Percentiles rank a stretch among this genome's conserved stretches.
Conservation (phyloP, 495 filamentous ascomycete genomes). For the Lophiostoma macrostomum region DNA sequence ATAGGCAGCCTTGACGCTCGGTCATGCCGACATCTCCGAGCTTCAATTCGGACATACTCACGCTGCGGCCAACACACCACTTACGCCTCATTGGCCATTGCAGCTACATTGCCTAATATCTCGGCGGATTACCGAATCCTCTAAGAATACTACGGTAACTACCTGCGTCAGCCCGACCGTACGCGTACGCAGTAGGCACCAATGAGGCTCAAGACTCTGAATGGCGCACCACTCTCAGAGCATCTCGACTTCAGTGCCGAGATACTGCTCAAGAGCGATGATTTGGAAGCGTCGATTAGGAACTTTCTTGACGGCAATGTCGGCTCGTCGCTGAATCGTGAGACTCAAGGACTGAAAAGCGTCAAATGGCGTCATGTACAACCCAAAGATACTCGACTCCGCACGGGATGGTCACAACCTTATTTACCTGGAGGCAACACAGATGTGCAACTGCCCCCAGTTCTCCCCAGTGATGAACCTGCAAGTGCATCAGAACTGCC, state of each 20-base stretch:
- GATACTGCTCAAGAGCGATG: neutral
- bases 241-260: constrained; percentile 14
- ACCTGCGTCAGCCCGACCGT: too few relatives aligned
- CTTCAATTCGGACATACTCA: too few relatives aligned
- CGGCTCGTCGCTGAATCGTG: neutral
- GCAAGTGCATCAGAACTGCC: neutral
- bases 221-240: constrained; percentile 17
- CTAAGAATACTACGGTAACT: too few relatives aligned
- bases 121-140: too few relatives aligned
- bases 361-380: constrained; percentile 23
- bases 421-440: constrained; percentile 9
- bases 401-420: constrained; percentile 26
- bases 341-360: neutral
- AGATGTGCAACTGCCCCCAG: neutral
- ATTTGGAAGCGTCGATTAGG: neutral
- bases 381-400: constrained; percentile 1
- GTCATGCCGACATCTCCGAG: too few relatives aligned
- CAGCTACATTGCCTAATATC: too few relatives aligned
- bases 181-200: constrained; percentile 7
- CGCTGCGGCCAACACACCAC: too few relatives aligned
- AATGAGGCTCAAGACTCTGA: constrained; percentile 29
- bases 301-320: neutral
- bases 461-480: constrained; percentile 6
- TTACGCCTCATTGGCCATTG: too few relatives aligned
- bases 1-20: too few relatives aligned